These are phyloP conservation scores for Leccinum angustisporum DNA, from an alignment of 1,284 basidiomycete species.

Conservation along the genomic window DNA sequence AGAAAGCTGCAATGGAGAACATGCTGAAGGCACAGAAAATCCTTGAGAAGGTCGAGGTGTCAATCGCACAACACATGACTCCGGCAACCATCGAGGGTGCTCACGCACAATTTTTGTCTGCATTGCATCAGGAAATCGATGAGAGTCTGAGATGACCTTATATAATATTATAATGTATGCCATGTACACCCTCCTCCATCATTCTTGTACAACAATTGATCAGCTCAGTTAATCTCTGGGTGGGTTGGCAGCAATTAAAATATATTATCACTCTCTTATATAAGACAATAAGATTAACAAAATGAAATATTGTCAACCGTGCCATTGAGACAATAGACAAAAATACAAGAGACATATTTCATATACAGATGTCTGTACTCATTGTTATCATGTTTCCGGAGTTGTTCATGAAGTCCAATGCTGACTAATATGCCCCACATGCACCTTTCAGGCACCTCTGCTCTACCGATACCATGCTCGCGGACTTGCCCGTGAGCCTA, in stretches of 20 bases:
- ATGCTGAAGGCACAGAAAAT: not conserved
- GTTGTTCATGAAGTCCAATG: no score
- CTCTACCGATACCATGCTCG: no score
- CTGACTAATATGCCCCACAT: no score
- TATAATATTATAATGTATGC: not conserved
- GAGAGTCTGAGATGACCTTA: not conserved
- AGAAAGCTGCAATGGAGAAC: not conserved
- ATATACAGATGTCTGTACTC: no score
- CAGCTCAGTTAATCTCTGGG: not conserved
- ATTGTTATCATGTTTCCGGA: no score
- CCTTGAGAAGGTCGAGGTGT: not conserved
- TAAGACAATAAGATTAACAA: no score
- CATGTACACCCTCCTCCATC: not conserved
- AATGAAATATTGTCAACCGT: no score
- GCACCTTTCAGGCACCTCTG: no score
- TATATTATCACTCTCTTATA: not conserved
- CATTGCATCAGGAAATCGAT: not conserved
- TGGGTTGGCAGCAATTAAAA: not conserved
- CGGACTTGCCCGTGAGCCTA: no score
- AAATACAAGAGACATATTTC: no score
- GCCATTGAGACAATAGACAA: no score
- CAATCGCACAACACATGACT: not conserved
- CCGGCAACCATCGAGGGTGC: not conserved
- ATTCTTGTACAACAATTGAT: not conserved
- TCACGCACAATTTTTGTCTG: not conserved